phyloP scores from a whole-genome alignment of 2,329 filamentous ascomycete genomes.

The Apiospora kogelbergensis region DNA sequence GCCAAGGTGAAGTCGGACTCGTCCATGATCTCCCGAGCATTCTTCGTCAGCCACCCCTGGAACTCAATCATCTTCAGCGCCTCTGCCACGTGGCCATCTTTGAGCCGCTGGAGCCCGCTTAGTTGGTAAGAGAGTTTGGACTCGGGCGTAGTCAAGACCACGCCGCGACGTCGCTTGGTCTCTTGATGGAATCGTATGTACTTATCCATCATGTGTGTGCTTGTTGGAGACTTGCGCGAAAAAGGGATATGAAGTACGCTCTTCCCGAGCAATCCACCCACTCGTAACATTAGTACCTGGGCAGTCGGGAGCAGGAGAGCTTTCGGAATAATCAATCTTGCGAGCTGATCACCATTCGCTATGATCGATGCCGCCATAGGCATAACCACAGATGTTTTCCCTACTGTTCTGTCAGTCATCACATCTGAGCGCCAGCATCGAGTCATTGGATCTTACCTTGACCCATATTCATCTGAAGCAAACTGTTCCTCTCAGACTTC shows the following conservation, averaged over 20 bases:
- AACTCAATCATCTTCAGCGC: neutral
- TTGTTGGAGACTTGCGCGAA: too few relatives aligned
- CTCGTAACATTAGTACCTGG: too few relatives aligned
- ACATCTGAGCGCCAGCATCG: too few relatives aligned
- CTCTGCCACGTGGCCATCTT: neutral
- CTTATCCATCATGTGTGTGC: too few relatives aligned
- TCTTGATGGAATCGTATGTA: too few relatives aligned
- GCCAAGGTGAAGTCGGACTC: conserved; percentile 60
- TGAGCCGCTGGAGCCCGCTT: neutral
- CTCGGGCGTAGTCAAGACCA: neutral
- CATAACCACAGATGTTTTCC: conserved; percentile 60
- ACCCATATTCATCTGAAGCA: conserved; percentile 67
- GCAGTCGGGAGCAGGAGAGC: too few relatives aligned
- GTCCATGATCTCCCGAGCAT: conserved; percentile 61
- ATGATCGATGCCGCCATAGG: conserved; percentile 42
- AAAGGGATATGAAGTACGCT: too few relatives aligned
- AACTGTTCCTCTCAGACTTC: conserved; percentile 56
- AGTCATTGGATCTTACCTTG: conserved; percentile 31
- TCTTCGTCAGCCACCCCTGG: neutral
- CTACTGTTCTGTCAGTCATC: conserved; percentile 26
- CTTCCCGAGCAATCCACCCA: too few relatives aligned
- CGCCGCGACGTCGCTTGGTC: conserved; percentile 18
- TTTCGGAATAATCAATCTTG: too few relatives aligned
- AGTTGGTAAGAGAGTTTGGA: neutral
- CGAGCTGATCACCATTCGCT: too few relatives aligned